Conservation (phyloP, 1,139 yeast species). For the Torulaspora globosa region DNA sequence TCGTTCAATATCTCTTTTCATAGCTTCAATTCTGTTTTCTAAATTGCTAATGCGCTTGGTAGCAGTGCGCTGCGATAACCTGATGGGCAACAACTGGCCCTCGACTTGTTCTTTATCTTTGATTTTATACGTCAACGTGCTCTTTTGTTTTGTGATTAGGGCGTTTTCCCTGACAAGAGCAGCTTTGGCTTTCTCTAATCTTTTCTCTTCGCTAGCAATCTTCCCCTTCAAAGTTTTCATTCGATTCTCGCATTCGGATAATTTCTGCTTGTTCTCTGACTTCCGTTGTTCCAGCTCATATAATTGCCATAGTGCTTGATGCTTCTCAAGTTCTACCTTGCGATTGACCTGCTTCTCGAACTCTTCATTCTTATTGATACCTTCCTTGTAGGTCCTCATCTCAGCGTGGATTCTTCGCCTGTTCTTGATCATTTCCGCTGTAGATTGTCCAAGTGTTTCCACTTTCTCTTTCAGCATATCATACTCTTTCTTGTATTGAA, state of each 20-base stretch:
- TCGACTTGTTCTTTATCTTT: constrained; percentile 46
- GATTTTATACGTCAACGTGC: constrained; percentile 41
- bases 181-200: constrained; percentile 36
- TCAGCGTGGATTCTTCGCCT: constrained; percentile 74
- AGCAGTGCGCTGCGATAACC: constrained; percentile 40
- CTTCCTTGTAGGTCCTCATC: constrained; percentile 74
- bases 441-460: constrained; percentile 62
- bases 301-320: constrained; percentile 59
- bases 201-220: constrained; percentile 32
- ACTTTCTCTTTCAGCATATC: constrained; percentile 62
- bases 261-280: constrained; percentile 32
- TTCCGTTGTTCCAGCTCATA: constrained; percentile 59
- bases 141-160: constrained; percentile 42
- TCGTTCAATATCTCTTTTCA: constrained; percentile 49
- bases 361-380: constrained; percentile 65
- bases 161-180: constrained; percentile 49
- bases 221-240: constrained; percentile 37
- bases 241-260: constrained; percentile 35
- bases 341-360: constrained; percentile 57
- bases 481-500: constrained; percentile 62
- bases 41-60: constrained; percentile 46
- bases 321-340: constrained; percentile 46
- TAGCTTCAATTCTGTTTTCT: constrained; percentile 50
- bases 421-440: constrained; percentile 63
- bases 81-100: constrained; percentile 58